Base-by-base conservation (phyloP, 2,329 filamentous ascomycete genomes). In the Sphaerulina populicola region DNA sequence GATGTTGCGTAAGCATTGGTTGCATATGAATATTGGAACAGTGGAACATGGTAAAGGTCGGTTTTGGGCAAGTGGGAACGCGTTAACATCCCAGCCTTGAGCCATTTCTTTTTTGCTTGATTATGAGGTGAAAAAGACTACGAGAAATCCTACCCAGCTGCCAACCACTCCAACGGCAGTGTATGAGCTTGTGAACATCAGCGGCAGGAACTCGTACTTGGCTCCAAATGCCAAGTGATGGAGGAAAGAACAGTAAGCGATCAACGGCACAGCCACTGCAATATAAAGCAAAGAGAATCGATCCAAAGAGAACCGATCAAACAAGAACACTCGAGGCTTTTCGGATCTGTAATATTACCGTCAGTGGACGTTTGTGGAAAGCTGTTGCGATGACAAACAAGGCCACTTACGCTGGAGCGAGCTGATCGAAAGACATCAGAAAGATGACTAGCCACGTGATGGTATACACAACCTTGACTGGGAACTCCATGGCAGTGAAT, bases 131-230 rank as follows among this genome's bases (percentile, higher is more conserved):
- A 96, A 90, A 71, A 91, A 97, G 45, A 97, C 89, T 30, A 94
- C 86, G 73, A 90, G 81, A 67, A 95, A 96, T 8, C 93, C 90
- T 37, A 96, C 64, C 91, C 91, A 97, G 71, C 93, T 97, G 2
- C 88, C 89, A 14, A 96, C 82, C 0, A 97, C 90, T n/a, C 93
- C 93, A 52, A 97, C 75, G 4, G 93, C 93, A 31, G 86, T 88
- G 69, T 97, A 98, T 10, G 87, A 86, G 73, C 91, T 97, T 60
- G 84, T 96, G 66, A 97, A 93, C 91, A 98, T 97, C 61, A 97
- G 73, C 23, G 93, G 93, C 49, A 98, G 71, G 68, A 97, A 98
- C 70, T 96, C 88, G 62, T 86, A 88, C 57, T 75, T 80, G 63
- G 81, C 78, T 0, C 89, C 89, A 71, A 95, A 96, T 4, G 94